Conservation (phyloP, 2,329 filamentous ascomycete species). For the Aspergillus sp. region DNA sequence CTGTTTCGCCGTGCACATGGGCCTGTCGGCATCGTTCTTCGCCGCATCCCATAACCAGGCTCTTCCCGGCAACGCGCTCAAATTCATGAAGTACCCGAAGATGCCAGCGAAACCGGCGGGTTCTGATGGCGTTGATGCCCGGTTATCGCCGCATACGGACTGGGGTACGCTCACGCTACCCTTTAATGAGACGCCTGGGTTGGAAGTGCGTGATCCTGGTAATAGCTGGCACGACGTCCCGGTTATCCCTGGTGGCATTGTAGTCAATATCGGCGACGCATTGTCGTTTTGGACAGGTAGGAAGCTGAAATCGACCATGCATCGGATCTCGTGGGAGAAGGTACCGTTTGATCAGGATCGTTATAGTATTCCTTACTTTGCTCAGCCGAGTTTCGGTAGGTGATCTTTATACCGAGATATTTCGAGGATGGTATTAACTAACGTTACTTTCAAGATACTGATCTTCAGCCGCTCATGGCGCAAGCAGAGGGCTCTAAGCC, state of each 20-base stretch:
- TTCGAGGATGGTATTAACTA: neutral
- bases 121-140: neutral
- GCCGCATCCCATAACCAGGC: neutral
- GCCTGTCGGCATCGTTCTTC: neutral
- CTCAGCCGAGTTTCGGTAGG: neutral
- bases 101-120: neutral
- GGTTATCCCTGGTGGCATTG: neutral
- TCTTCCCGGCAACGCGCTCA: neutral
- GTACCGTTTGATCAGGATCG: neutral
- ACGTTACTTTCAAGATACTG: neutral
- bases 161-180: neutral
- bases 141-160: neutral
- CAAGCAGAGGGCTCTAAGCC: neutral
- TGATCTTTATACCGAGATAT: neutral
- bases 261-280: neutral
- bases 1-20: neutral
- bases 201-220: neutral
- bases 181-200: neutral
- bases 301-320: neutral
- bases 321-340: slow-evolving; percentile 1
- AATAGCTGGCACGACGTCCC: slow-evolving; percentile 1
- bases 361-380: slow-evolving; percentile 1
- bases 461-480: neutral
- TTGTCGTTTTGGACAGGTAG: neutral
- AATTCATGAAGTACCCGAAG: slow-evolving; percentile 2